Base-by-base conservation (phyloP, 2,329 filamentous ascomycete species). In the Lachnellula cervina region DNA sequence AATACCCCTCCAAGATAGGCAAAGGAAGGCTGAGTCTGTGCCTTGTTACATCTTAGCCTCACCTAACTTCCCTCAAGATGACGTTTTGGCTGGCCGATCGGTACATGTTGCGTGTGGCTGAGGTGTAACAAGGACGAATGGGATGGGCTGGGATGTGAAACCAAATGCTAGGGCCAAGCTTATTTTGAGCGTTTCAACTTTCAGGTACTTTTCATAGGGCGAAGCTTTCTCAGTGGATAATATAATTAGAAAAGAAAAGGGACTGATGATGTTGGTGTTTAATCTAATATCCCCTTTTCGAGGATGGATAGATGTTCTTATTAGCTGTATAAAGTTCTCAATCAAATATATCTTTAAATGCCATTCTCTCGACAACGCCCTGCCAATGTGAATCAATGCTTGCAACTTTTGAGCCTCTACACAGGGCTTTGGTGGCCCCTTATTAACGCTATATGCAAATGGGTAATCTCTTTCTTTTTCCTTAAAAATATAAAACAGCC, bases 291-390 rank as follows among this genome's bases (percentile, higher is more conserved):
- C 28, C 9, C 28, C 28, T 32, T 32, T 32, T 32, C 28, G 28
- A 32, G 9, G 8, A 32, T 32, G 28, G 28, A 32, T 32, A 9
- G 28, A 32, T 32, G 9, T 32, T 32, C 8, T 32, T 32, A 32
- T 32, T 32, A 32, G 8, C 9, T 32, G 28, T 32, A 32, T 32
- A 44, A 46, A 17, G 4, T 52, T 32, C 4, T 45, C 28, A 28
- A 46, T 34, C 5, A 47, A 13, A 46, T 52, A 48, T 44, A 42
- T 21, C 44, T 46, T 9, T 2, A 34, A 46, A 46, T 46, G 44
- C 44, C 44, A 7, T 28, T 32, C 44, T 28, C 44, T 28, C 23
- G 5, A 54, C 52, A 60, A 58, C 58, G 58, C 58, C 58, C 48
- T 35, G 52, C 50, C 55, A 37, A 57, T 57, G 55, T 11, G 28